Base-by-base conservation (phyloP, 805 yeast genomes). In the Teunomyces funiuensis region DNA sequence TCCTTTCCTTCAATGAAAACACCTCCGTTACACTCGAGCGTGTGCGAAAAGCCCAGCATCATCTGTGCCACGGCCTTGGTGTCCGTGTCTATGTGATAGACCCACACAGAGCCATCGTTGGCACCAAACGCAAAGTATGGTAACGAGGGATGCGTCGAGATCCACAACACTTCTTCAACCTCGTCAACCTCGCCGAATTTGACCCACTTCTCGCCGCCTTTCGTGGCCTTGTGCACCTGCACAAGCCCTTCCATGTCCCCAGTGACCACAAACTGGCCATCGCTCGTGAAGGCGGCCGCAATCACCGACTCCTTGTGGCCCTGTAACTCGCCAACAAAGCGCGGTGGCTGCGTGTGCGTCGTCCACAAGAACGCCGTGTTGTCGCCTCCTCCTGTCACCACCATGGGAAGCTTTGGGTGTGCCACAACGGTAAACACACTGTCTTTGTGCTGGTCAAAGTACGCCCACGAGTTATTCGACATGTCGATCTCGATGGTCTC, bases 171-270 rank as follows among this genome's bases (percentile, higher is more conserved):
- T 67, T 93, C 99, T 53, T 87, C 96, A 33, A 86, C 89, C 62
- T 90, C 97, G 55, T 86, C 89, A 44, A 88, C 67, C 45, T 82
- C 80, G 19, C 80, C 84, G 47, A 77, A 69, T 52, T 76, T 66
- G 47, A 71, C 74, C 98, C 98, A 91, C 43, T 79, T 77, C 60
- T 90, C 88, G 20, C 95, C 97, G 33, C 84, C 83, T 53, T 83
- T 83, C 34, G 74, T 62, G 5, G 90, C 69, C 57, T 80, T 78
- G 69, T 83, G 86, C 11, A 89, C 79, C 52, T 86, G 73, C 22
- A 91, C 73, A 53, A 80, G 80, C 40, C 99, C 98, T 41, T 82
- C 82, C 99, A 93, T 93, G 65, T 95, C 99, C 28, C 91, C 98
- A 5, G 97, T 85, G 9, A 93, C 74, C 31, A 87, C 70, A 55